Evolutionary conservation across 108 stramenopile genomes (phyloP), one percentile per base, ranked within the genome.

Genomic region (Chaetoceros tenuissimus): DNA sequence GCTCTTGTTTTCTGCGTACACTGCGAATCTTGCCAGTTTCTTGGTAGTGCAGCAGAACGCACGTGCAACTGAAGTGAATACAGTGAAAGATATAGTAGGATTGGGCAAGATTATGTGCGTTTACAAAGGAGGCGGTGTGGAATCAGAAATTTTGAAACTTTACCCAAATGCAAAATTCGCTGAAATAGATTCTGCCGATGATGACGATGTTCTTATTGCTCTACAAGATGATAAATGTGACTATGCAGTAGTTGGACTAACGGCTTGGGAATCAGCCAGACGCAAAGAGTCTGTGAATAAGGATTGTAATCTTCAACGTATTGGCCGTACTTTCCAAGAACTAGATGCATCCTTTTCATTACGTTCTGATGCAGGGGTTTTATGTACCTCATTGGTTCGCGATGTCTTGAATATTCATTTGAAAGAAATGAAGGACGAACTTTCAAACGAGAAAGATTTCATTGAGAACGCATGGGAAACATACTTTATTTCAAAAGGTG

Each of bases 371-470:
- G 27, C 77, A 18, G 77, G 70, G 24, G 43, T 48, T 19, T 49
- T 57, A 10, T 77, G 75, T 25, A 77, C 66, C 13, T 47, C 51
- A 20, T 34, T 77, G 28, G 31, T 72, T 7, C 27, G 60, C 10
- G 66, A 68, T 53, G 66, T 67, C 0, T 24, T 77, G 3, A 57
- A 69, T 21, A 49, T 61, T 45, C 71, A 72, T 48, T 46, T 77
- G 53, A 24, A 53, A 47, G 59, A 69, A 51, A 72, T 77, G 75
- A 43, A 58, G 0, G 49, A 59, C 8, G 75, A 77, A 44, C n/a
- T n/a, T n/a, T n/a, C n/a, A n/a, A n/a, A n/a, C n/a, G n/a, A n/a
- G n/a, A n/a, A n/a, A n/a, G 75, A 71, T 5, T 67, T 56, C 28
- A 28, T 77, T 10, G 63, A 72, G 8, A 31, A 29, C 48, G 63